Conservation (phyloP, 2,329 filamentous ascomycete species). For the Helotiales sp. region DNA sequence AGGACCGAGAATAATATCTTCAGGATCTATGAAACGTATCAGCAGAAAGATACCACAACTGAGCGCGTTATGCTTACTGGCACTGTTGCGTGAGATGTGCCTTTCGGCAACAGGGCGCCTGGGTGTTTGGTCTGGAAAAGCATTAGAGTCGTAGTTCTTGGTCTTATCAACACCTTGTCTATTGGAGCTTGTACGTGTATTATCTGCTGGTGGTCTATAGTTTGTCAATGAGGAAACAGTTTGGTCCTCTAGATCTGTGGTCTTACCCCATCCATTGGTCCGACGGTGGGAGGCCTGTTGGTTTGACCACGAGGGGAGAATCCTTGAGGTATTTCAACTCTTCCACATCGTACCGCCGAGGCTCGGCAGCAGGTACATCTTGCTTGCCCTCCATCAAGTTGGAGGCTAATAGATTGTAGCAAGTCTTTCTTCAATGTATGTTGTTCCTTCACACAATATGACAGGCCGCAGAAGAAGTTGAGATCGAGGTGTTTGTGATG, state of each 20-base stretch:
- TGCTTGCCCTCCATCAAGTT: constrained; percentile 5
- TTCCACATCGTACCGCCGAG: constrained; percentile 62
- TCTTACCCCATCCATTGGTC: constrained; percentile 95
- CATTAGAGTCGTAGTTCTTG: constrained; percentile 34
- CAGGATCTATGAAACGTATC: constrained; percentile 52
- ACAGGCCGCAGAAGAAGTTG: not conserved
- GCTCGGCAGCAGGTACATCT: not conserved
- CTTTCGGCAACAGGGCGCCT: constrained; percentile 54
- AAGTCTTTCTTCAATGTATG: not conserved
- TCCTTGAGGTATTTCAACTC: constrained; percentile 73
- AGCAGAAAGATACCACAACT: not conserved
- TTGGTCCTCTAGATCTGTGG: not conserved
- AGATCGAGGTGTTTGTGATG: not conserved
- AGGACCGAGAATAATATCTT: constrained; percentile 84
- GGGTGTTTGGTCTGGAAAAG: constrained; percentile 38
- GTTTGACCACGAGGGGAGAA: constrained; percentile 82
- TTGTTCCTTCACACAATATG: not conserved
- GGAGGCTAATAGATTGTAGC: constrained; percentile 2
- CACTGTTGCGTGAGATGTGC: constrained; percentile 55
- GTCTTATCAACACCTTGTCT: constrained; percentile 51
- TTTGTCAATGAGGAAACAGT: constrained; percentile 19
- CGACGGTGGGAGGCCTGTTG: constrained; percentile 73
- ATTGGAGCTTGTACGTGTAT: constrained; percentile 32
- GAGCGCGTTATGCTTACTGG: constrained; percentile 48
- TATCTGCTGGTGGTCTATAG: constrained; percentile 30